Conservation (phyloP, 345 rosid genomes). For the Eucalyptus marginata region DNA sequence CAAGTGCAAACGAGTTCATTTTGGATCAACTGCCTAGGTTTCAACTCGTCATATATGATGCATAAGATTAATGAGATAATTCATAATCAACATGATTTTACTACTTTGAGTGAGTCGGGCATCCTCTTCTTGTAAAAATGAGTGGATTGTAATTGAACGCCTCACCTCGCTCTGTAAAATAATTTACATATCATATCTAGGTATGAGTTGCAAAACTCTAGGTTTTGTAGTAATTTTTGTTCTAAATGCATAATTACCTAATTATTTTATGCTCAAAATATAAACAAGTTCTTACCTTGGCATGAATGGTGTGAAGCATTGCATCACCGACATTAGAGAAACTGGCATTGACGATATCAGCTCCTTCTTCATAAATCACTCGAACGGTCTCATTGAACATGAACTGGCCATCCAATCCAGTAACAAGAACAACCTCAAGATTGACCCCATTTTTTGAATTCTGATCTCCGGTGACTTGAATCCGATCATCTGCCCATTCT, state of each 20-base stretch:
- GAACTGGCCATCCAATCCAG: conserved; percentile 13
- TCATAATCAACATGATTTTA: background rate
- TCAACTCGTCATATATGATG: background rate
- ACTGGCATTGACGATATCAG: conserved; percentile 23
- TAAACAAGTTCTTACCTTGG: conserved; percentile 16
- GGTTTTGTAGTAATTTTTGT: background rate
- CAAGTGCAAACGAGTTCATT: background rate
- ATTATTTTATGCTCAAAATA: background rate
- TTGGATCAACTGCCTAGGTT: background rate
- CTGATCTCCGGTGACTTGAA: background rate
- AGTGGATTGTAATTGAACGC: background rate
- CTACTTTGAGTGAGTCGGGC: background rate
- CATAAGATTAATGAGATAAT: background rate
- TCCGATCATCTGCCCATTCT: background rate
- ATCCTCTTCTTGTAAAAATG: background rate
- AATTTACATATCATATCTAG: background rate
- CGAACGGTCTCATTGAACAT: conserved; percentile 19
- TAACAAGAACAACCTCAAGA: conserved; percentile 19
- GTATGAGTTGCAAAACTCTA: background rate
- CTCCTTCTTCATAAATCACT: conserved; percentile 29
- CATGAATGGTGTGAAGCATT: conserved; percentile 17
- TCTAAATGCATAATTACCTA: background rate
- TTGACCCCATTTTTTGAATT: background rate
- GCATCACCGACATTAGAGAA: conserved; percentile 5
- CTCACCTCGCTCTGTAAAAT: background rate